phyloP scores from a whole-genome alignment of 2,329 filamentous ascomycete species.

The Aaosphaeria arxii region DNA sequence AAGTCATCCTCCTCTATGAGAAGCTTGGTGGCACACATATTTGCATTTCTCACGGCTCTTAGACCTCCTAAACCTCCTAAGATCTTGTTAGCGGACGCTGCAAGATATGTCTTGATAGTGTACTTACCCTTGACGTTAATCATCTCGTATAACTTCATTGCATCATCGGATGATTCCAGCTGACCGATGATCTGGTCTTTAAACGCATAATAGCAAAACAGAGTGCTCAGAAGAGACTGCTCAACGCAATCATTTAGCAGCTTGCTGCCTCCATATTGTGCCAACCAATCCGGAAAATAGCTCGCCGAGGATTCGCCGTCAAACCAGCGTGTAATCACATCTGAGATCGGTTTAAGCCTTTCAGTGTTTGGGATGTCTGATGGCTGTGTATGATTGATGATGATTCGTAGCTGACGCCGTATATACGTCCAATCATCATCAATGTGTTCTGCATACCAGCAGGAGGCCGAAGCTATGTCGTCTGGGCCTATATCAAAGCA shows the following conservation, averaged over 20 bases:
- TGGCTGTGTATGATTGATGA: neutral
- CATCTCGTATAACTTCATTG: slow-evolving; percentile 2
- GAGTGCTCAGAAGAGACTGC: slow-evolving; percentile 6
- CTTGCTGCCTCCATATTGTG: neutral
- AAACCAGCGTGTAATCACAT: neutral
- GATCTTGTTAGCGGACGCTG: neutral
- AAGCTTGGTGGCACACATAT: slow-evolving; percentile 2
- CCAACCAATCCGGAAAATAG: neutral
- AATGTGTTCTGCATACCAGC: neutral
- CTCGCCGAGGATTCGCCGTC: neutral
- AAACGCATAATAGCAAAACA: slow-evolving; percentile 10
- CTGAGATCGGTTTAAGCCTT: neutral
- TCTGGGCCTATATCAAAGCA: no score
- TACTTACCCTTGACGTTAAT: slow-evolving; percentile 4
- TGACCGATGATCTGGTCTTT: slow-evolving; percentile 5
- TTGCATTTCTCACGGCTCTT: slow-evolving; percentile 2
- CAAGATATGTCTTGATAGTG: neutral
- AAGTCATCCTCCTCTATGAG: slow-evolving; percentile 6
- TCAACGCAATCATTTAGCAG: neutral
- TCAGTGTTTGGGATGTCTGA: neutral
- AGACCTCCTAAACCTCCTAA: slow-evolving; percentile 1
- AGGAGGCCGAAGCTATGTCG: no score
- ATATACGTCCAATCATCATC: neutral
- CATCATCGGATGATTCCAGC: slow-evolving; percentile 1
- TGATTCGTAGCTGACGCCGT: neutral